A percentile compares a stretch with the other conserved stretches of the same genome.
Evolutionary conservation across 345 rosid genomes (phyloP).

Genomic region (Aquilaria yunnanensis): DNA sequence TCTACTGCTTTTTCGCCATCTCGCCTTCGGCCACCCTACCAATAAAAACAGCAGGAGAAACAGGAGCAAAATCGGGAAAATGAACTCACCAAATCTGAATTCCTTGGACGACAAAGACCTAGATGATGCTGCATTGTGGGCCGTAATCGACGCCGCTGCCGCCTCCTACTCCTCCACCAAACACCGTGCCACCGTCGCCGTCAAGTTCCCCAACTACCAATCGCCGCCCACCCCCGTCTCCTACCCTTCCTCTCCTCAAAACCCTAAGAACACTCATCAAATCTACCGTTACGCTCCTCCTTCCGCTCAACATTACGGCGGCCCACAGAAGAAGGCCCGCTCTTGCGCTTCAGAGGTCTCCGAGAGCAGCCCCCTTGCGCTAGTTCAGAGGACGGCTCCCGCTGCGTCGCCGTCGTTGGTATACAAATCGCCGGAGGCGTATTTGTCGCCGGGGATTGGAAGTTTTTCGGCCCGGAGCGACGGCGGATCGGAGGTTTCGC

Average conservation of each 20-base stretch:
- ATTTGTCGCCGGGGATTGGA: constrained; percentile 67
- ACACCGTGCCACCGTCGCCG: constrained; percentile 47
- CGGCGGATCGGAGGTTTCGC: constrained; percentile 34
- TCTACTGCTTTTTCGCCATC: not conserved
- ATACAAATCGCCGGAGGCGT: constrained; percentile 52
- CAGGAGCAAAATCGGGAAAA: not conserved
- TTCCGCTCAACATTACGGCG: constrained; percentile 7
- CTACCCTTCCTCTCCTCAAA: constrained; percentile 36
- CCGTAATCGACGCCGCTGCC: constrained; percentile 85
- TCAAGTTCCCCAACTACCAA: constrained; percentile 47
- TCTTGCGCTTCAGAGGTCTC: constrained; percentile 38
- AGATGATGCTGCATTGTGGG: constrained; percentile 95
- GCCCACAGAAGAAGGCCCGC: constrained; percentile 55
- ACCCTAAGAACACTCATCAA: constrained; percentile 3
- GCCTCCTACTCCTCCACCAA: constrained; percentile 58
- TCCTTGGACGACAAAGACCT: constrained; percentile 77
- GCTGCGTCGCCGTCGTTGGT: constrained; percentile 2
- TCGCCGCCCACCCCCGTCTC: constrained; percentile 53
- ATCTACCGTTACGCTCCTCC: constrained; percentile 21
- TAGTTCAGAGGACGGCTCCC: constrained; percentile 38
- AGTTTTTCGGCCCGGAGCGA: constrained; percentile 16
- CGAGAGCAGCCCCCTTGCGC: constrained; percentile 47
- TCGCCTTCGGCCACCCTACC: not conserved
- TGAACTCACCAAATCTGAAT: constrained; percentile 18
- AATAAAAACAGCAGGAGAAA: no score